Conservation (phyloP, 331 rosid genomes). For the Erythrophleum ivorense region DNA sequence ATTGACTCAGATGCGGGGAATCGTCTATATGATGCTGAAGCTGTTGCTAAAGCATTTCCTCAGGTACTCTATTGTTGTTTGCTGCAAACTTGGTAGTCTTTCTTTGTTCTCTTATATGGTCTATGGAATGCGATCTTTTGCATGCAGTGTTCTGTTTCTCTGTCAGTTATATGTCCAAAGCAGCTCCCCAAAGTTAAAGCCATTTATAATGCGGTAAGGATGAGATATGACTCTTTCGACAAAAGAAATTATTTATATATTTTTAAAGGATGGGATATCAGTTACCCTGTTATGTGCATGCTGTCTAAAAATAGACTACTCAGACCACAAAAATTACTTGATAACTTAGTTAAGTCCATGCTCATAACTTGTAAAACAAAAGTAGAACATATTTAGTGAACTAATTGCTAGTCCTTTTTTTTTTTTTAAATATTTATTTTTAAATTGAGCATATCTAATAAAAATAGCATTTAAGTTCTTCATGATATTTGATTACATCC, state of each 20-base stretch:
- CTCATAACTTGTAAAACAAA: not conserved
- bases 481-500: conserved; percentile 37
- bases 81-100: conserved; percentile 14
- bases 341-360: not conserved
- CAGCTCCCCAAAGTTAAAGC: conserved; percentile 83
- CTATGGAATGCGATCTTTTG: conserved; percentile 38
- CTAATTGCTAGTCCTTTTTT: conserved; percentile 3
- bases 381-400: not conserved
- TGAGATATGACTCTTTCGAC: conserved; percentile 14
- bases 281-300: conserved; percentile 1
- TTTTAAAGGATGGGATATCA: conserved; percentile 15
- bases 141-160: conserved; percentile 86
- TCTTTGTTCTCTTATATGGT: conserved; percentile 21
- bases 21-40: conserved; percentile 79
- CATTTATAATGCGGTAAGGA: conserved; percentile 81
- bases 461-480: conserved; percentile 7
- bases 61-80: conserved; percentile 55
- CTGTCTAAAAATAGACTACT: conserved; percentile 25
- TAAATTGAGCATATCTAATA: not conserved
- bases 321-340: not conserved
- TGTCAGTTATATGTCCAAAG: conserved; percentile 91
- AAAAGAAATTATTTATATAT: conserved; percentile 22
- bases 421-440: not conserved
- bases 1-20: conserved; percentile 72
- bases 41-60: conserved; percentile 88